These are phyloP conservation scores for Musa troglodytarum DNA, from an alignment of 176 grass and related monocot species.

Conservation along the genomic window DNA sequence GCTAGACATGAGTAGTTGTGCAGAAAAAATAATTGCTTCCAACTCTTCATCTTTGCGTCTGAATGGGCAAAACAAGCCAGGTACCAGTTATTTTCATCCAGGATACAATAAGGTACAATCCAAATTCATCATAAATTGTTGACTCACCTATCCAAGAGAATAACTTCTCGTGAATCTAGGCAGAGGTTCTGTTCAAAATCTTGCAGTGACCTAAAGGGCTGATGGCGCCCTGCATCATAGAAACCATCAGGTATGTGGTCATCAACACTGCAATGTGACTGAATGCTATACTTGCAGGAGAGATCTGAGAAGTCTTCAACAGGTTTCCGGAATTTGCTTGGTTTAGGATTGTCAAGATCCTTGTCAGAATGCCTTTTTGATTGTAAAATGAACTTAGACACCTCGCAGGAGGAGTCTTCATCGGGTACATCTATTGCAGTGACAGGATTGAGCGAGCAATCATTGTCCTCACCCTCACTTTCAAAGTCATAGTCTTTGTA, in stretches of 20 bases:
- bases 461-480: conserved; percentile 51
- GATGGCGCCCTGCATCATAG: conserved; percentile 90
- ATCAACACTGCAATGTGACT: conserved; percentile 81
- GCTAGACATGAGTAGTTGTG: conserved; percentile 67
- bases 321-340: conserved; percentile 75
- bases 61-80: conserved; percentile 20
- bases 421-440: conserved; percentile 20
- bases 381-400: conserved; percentile 47
- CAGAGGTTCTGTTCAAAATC: conserved; percentile 59
- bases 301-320: conserved; percentile 55
- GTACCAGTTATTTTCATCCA: conserved; percentile 24
- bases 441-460: conserved; percentile 17
- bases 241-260: conserved; percentile 92
- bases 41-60: conserved; percentile 95
- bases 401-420: conserved; percentile 24
- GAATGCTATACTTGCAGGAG: conserved; percentile 74
- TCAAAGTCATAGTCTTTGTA: conserved; percentile 23
- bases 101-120: background rate
- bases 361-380: conserved; percentile 96
- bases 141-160: conserved; percentile 89
- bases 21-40: conserved; percentile 78
- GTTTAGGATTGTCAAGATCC: conserved; percentile 82
- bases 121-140: background rate
- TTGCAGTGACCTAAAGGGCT: conserved; percentile 70
- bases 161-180: conserved; percentile 78